Conservation (phyloP, 345 rosid species). For the Salix arbutifolia region DNA sequence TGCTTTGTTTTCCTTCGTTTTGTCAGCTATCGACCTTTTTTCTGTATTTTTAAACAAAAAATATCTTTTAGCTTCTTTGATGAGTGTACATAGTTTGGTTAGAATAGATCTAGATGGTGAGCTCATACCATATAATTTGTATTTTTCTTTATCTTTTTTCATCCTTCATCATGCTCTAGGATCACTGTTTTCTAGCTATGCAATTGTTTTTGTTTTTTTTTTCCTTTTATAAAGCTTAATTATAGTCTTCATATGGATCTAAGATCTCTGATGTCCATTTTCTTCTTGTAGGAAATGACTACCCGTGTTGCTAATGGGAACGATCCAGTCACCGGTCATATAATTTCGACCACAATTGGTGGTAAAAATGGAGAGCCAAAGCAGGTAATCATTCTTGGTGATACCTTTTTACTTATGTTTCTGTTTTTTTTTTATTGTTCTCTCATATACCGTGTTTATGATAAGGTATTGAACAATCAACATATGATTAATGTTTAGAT, state of each 20-base stretch:
- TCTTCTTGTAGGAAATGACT: constrained; percentile 58
- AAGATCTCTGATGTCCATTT: neutral
- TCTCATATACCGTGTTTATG: neutral
- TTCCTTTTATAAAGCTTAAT: neutral
- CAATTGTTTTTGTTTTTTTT: neutral
- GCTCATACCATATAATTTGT: neutral
- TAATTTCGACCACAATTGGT: constrained; percentile 83
- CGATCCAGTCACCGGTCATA: constrained; percentile 82
- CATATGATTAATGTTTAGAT: neutral
- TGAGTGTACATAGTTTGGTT: neutral
- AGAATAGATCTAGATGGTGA: constrained; percentile 1
- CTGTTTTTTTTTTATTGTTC: neutral
- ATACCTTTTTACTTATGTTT: neutral
- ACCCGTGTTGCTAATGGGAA: constrained; percentile 63
- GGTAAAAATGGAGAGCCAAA: constrained; percentile 93
- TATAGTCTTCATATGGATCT: neutral
- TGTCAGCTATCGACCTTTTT: neutral
- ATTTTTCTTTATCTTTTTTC: neutral
- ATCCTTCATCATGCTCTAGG: constrained; percentile 16
- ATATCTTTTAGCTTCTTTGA: neutral
- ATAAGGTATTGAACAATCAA: neutral
- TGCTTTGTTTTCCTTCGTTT: neutral
- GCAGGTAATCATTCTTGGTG: constrained; percentile 35
- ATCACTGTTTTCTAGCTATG: neutral
- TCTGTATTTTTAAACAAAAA: neutral